Percentiles rank a stretch among this genome's conserved stretches.
phyloP scores from a whole-genome alignment of 2,329 filamentous ascomycete species.

The Thielaviopsis musarum region DNA sequence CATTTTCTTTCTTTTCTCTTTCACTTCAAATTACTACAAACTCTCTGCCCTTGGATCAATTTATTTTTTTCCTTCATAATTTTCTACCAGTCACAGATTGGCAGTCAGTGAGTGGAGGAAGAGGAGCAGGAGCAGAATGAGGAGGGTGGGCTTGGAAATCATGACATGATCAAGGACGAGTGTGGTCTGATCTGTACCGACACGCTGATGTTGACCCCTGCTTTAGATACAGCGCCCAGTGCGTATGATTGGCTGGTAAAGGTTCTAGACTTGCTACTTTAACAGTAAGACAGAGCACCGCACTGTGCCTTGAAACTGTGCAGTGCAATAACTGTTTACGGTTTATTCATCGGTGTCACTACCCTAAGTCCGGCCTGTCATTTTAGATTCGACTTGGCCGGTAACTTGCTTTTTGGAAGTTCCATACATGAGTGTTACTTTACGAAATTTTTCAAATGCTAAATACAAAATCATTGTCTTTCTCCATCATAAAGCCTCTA shows the following conservation, averaged over 20 bases:
- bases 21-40: not conserved
- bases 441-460: no score
- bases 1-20: not conserved
- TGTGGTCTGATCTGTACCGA: constrained; percentile 12
- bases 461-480: no score
- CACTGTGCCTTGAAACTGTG: not conserved
- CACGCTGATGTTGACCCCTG: constrained; percentile 4
- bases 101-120: not conserved
- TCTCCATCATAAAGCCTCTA: no score
- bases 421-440: no score
- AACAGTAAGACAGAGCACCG: not conserved
- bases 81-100: not conserved
- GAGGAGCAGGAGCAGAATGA: not conserved
- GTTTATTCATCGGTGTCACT: not conserved
- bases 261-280: constrained; percentile 6
- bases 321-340: not conserved
- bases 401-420: not conserved
- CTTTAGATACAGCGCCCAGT: not conserved
- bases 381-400: not conserved
- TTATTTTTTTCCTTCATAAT: not conserved
- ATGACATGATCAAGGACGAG: constrained; percentile 11
- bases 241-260: constrained; percentile 5
- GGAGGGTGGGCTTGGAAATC: constrained; percentile 2
- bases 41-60: not conserved
- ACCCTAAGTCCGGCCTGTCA: not conserved